Base-by-base conservation (phyloP, 2,329 filamentous ascomycete species). In the Elsinoe fawcettii region DNA sequence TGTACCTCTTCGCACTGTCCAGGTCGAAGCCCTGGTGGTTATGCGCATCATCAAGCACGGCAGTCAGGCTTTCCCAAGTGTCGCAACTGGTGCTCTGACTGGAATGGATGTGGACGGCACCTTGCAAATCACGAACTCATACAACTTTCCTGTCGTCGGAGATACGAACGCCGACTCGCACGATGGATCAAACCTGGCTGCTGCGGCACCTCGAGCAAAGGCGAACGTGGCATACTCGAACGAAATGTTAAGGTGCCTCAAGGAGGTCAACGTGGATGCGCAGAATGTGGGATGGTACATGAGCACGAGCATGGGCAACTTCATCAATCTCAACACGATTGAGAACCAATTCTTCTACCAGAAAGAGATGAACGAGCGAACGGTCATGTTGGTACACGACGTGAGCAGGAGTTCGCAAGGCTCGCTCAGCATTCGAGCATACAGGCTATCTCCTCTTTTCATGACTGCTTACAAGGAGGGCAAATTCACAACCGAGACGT, bases 231-330 rank as follows among this genome's bases (percentile, higher is more conserved):
- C 80, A 65, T 97, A 99, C 76, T 89, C 96, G 77, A 86, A 84
- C 64, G 93, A 99, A 75, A 97, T 97, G 92, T 92, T 99, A 74
- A 88, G 90, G 69, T 90, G 93, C 74, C 78, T 97, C 62, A 87
- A 92, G 72, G 93, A 97, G 75, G 93, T 99, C 69, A 99, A 97
- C 73, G 88, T 97, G 60, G 93, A 99, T 73, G 93, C 93, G 64
- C 96, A 97, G 79, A 95, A 90, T 68, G 90, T 95, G 60, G 93
- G 93, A 67, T 99, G 91, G 91, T 99, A 99, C 78, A 96, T 90
- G 59, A 96, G 90, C 77, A 90, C 91, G 62, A 96, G 90, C 73
- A 95, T 99, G 88, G 93, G 93, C 74, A 97, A 96, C 80, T 97
- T 97, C 67, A 81, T 97, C 79, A 96, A 91, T 79, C 74, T 87